A percentile compares a stretch with the other conserved stretches of the same genome.
phyloP scores from a whole-genome alignment of 2,329 filamentous ascomycete genomes.

The Sporothrix dimorphospora region DNA sequence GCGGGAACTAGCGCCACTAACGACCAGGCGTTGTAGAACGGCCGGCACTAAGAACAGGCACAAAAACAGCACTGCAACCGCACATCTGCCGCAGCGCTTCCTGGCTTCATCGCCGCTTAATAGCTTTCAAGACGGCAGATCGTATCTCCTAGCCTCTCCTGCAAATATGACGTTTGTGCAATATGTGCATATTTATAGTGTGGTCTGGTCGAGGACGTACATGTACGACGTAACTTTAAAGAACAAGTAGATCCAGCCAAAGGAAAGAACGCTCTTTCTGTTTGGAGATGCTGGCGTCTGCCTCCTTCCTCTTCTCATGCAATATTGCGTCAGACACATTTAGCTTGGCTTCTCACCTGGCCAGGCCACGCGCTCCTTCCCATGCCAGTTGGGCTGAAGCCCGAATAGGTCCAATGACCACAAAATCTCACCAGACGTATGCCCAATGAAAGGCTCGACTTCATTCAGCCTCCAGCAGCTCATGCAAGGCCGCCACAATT shows the following conservation, averaged over 20 bases:
- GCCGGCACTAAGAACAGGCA: constrained; percentile 14
- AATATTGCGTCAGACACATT: constrained; percentile 25
- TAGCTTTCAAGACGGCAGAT: not conserved
- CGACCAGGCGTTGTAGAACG: not conserved
- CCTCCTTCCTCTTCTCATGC: constrained; percentile 19
- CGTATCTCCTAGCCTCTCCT: not conserved
- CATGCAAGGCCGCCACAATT: constrained; percentile 8
- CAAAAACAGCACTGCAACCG: not conserved
- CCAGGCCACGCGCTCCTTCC: constrained; percentile 8
- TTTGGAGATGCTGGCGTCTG: not conserved
- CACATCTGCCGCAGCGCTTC: not conserved
- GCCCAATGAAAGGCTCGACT: not conserved
- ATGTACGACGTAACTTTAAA: not conserved
- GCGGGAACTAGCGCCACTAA: constrained; percentile 24
- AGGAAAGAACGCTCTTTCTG: not conserved
- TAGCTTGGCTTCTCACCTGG: not conserved
- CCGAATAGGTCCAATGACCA: not conserved
- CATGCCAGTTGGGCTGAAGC: constrained; percentile 6
- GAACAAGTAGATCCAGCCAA: not conserved
- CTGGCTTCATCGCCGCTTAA: not conserved
- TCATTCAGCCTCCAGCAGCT: not conserved
- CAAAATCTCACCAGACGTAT: not conserved
- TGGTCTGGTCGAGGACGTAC: not conserved
- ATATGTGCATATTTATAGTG: not conserved
- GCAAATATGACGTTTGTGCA: not conserved